Evolutionary conservation across 2,329 filamentous ascomycete species (phyloP).

Genomic region (Fusarium sp.): DNA sequence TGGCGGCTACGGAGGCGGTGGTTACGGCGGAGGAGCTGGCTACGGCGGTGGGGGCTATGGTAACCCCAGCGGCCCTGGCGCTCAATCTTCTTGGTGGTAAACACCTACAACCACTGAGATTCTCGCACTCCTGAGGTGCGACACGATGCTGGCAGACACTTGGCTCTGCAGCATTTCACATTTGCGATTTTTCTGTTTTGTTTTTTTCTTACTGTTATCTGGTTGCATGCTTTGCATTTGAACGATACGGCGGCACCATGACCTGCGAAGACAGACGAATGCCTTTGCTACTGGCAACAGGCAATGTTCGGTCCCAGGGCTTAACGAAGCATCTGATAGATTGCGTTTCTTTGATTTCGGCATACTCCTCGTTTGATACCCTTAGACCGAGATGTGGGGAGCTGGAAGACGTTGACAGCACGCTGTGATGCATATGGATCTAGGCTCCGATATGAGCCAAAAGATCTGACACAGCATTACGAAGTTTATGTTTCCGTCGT

Average conservation of each 20-base stretch:
- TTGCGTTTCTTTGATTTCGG: slow-evolving; percentile 59
- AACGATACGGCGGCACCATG: slow-evolving; percentile 58
- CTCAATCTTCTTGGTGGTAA: slow-evolving; percentile 78
- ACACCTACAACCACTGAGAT: slow-evolving; percentile 36
- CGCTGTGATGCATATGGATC: slow-evolving; percentile 52
- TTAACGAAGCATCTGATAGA: slow-evolving; percentile 59
- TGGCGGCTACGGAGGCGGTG: slow-evolving; percentile 71
- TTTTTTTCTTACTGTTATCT: slow-evolving; percentile 45
- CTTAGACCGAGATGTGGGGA: slow-evolving; percentile 58
- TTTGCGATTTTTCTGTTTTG: slow-evolving; percentile 45
- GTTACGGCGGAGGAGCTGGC: slow-evolving; percentile 57
- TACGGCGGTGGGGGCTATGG: slow-evolving; percentile 62
- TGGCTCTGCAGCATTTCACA: slow-evolving; percentile 32
- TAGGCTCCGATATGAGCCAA: slow-evolving; percentile 41
- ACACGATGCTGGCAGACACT: slow-evolving; percentile 36
- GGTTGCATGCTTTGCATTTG: slow-evolving; percentile 49
- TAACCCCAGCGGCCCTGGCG: slow-evolving; percentile 77
- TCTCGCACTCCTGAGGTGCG: slow-evolving; percentile 30
- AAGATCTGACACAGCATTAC: slow-evolving; percentile 54
- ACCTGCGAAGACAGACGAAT: slow-evolving; percentile 52
- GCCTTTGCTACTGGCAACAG: slow-evolving; percentile 49
- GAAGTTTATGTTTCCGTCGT: slow-evolving; percentile 54
- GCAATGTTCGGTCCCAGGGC: slow-evolving; percentile 54
- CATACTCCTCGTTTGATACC: slow-evolving; percentile 58
- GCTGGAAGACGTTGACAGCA: slow-evolving; percentile 54